Evolutionary conservation across 345 rosid species (phyloP).

Genomic region (Murraya paniculata): DNA sequence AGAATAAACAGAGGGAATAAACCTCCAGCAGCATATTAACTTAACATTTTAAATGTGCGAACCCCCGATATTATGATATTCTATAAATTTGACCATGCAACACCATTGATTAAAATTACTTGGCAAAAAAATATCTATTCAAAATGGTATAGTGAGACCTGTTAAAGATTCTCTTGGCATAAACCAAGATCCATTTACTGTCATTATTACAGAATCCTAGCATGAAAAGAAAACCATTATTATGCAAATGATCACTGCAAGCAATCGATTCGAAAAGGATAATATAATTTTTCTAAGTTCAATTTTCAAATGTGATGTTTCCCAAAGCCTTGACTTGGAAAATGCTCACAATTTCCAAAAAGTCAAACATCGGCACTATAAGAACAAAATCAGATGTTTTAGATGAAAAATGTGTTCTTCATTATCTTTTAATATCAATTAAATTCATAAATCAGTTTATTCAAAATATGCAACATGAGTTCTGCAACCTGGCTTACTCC

Average conservation of each 20-base stretch:
- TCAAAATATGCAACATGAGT: conserved; percentile 10
- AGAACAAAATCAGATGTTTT: conserved; percentile 23
- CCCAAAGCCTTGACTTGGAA: conserved; percentile 25
- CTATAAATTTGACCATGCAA: neutral
- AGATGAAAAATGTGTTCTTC: conserved; percentile 14
- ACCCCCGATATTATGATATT: neutral
- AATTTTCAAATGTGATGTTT: conserved; percentile 12
- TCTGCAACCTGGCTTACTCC: conserved; percentile 43
- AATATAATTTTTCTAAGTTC: neutral
- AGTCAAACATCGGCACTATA: conserved; percentile 26
- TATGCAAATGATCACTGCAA: neutral
- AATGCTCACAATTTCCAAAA: conserved; percentile 31
- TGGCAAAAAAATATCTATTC: neutral
- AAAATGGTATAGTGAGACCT: neutral
- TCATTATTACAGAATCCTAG: neutral
- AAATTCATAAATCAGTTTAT: conserved; percentile 21
- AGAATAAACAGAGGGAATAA: neutral
- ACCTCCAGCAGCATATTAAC: neutral
- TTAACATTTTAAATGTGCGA: neutral
- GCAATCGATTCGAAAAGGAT: neutral
- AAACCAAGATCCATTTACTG: neutral
- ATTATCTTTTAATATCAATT: conserved; percentile 13
- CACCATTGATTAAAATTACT: neutral
- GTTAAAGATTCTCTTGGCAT: neutral
- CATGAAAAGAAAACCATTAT: neutral